Evolutionary conservation across 345 rosid species (phyloP).

Genomic region (Euclidium syriacum): DNA sequence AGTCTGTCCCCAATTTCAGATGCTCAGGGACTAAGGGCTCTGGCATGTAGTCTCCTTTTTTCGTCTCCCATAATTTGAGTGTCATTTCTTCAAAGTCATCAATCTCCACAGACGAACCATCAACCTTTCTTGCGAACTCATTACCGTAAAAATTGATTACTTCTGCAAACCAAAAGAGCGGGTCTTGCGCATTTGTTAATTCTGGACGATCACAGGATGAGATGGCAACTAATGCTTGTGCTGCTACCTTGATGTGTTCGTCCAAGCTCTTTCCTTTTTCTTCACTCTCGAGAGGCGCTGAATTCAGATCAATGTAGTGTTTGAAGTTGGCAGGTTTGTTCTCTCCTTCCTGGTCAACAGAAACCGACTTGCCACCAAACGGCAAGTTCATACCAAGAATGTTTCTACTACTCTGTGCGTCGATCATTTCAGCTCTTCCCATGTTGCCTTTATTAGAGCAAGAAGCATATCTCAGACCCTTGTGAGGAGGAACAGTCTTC

Average conservation of each 20-base stretch:
- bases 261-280: constrained; percentile 32
- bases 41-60: constrained; percentile 68
- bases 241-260: constrained; percentile 37
- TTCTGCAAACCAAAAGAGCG: constrained; percentile 65
- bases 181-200: no score
- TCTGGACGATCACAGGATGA: no score
- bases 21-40: constrained; percentile 59
- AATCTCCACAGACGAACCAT: constrained; percentile 30
- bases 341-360: constrained; percentile 34
- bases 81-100: constrained; percentile 72
- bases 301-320: constrained; percentile 55
- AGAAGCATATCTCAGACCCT: constrained; percentile 36
- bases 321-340: constrained; percentile 25
- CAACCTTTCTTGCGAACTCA: constrained; percentile 8
- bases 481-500: constrained; percentile 12
- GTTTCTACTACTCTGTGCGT: constrained; percentile 33
- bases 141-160: constrained; percentile 18
- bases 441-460: constrained; percentile 33
- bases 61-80: constrained; percentile 39
- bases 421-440: constrained; percentile 32
- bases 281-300: constrained; percentile 35
- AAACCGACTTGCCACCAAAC: constrained; percentile 49
- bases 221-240: constrained; percentile 57
- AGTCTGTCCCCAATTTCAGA: constrained; percentile 38
- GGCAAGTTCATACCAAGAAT: constrained; percentile 70